These are phyloP conservation scores for Cinnamomum micranthum DNA, from an alignment of 164 flowering plant species.

Conservation along the genomic window DNA sequence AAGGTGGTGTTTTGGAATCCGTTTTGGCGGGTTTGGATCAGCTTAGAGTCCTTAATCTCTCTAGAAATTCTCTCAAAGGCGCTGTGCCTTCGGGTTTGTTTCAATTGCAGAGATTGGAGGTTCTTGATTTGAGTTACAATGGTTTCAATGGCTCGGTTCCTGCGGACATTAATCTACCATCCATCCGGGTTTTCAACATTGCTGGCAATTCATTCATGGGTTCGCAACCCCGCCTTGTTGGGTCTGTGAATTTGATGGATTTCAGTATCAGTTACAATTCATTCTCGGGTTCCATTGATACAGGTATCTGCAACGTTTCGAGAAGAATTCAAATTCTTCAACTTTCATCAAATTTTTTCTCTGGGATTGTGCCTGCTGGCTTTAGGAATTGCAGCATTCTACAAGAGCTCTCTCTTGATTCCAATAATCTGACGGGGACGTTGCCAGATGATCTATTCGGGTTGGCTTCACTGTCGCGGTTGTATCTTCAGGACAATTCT, in stretches of 20 bases:
- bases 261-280: constrained; percentile 60
- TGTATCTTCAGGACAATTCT: constrained; percentile 46
- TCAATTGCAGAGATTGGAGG: constrained; percentile 42
- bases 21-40: constrained; percentile 41
- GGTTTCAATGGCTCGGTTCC: constrained; percentile 40
- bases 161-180: constrained; percentile 29
- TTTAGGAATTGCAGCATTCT: constrained; percentile 54
- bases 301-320: constrained; percentile 41
- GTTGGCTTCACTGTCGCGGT: constrained; percentile 45
- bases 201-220: constrained; percentile 61
- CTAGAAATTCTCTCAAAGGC: constrained; percentile 51
- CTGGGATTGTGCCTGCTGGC: constrained; percentile 40
- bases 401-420: constrained; percentile 37
- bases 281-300: constrained; percentile 40
- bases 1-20: constrained; percentile 45
- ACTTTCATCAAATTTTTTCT: constrained; percentile 50
- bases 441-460: constrained; percentile 51
- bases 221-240: constrained; percentile 25
- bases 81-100: constrained; percentile 51
- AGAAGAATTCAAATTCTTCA: constrained; percentile 41
- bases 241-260: constrained; percentile 34
- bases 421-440: constrained; percentile 49
- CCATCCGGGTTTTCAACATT: constrained; percentile 41
- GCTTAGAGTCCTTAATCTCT: constrained; percentile 58
- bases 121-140: constrained; percentile 74